Base-by-base conservation (phyloP, 2,329 filamentous ascomycete species). In the Fusarium begoniae region DNA sequence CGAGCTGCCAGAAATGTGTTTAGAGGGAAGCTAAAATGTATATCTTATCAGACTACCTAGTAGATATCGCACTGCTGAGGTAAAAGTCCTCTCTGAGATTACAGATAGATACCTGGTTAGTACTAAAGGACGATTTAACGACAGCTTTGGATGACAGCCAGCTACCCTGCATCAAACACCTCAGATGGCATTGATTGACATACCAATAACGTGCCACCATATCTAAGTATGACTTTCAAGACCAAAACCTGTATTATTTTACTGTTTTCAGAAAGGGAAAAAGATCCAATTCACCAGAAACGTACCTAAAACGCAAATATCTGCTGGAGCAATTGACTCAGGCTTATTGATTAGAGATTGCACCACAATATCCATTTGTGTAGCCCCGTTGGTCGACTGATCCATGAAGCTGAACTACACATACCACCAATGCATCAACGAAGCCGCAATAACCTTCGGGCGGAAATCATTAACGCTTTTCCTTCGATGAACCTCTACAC, bases 341-440 rank as follows among this genome's bases (percentile, higher is more conserved):
- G 4, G 13, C 12, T 32, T 12, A 30, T 30, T 4, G 30, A 30
- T 13, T 5, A 30, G 30, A 30, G 30, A 30, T 30, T 30, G 12
- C 30, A 12, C 30, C 30, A 30, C 12, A 13, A 13, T 30, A 5
- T 30, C 11, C 30, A 13, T 30, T 30, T 30, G 11, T 30, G 1
- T 13, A 12, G 11, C 30, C 4, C 30, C 5, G 30, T 32, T 32
- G 13, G 13, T 14, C 5, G 13, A 32, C 30, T 13, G 1, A 32
- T 32, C 13, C 5, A 32, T 32, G 30, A 1, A 32, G 30, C 5
- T 32, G 13, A 14, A 14, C 13, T 1, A 3, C 6, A 32, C 2
- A 14, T 3, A 15, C 32, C 0, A 3, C 32, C 2, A 15, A 35
- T 15, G 0, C 17, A 10, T 1, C 3, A 13, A 7, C 2, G 2